These are phyloP conservation scores for Hyphopichia khmerensis DNA, from an alignment of 1,139 yeast species.

Conservation along the genomic window DNA sequence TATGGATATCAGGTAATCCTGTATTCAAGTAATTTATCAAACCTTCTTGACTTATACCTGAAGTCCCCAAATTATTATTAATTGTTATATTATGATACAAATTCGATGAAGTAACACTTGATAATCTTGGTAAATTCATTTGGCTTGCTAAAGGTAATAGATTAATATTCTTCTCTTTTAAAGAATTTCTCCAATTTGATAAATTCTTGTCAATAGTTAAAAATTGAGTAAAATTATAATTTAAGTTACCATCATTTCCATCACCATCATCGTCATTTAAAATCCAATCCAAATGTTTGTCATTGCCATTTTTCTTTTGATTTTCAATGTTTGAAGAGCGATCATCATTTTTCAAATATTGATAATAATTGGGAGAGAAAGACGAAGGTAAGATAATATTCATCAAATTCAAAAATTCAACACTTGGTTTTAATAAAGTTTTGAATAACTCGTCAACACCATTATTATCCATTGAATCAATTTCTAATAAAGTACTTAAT, in stretches of 20 bases:
- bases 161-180: slow-evolving; percentile 30
- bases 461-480: slow-evolving; percentile 9
- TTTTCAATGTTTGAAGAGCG: slow-evolving; percentile 12
- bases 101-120: slow-evolving; percentile 22
- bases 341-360: slow-evolving; percentile 37
- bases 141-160: slow-evolving; percentile 28
- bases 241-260: slow-evolving; percentile 51
- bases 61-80: slow-evolving; percentile 13
- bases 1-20: slow-evolving; percentile 41
- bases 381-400: slow-evolving; percentile 51
- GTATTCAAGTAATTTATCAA: slow-evolving; percentile 26
- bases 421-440: slow-evolving; percentile 42
- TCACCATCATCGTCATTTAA: slow-evolving; percentile 51
- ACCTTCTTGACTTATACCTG: slow-evolving; percentile 31
- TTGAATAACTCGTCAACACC: slow-evolving; percentile 35
- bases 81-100: slow-evolving; percentile 33
- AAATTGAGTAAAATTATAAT: slow-evolving; percentile 47
- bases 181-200: slow-evolving; percentile 42
- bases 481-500: slow-evolving; percentile 33
- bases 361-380: slow-evolving; percentile 49
- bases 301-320: slow-evolving; percentile 21
- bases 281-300: slow-evolving; percentile 44
- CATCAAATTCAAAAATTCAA: slow-evolving; percentile 45
- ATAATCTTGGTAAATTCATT: slow-evolving; percentile 37
- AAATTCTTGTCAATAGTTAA: slow-evolving; percentile 45